A percentile compares a stretch with the other conserved stretches of the same genome.
phyloP scores from a whole-genome alignment of 164 flowering plant species.

The Cinnamomum chago region DNA sequence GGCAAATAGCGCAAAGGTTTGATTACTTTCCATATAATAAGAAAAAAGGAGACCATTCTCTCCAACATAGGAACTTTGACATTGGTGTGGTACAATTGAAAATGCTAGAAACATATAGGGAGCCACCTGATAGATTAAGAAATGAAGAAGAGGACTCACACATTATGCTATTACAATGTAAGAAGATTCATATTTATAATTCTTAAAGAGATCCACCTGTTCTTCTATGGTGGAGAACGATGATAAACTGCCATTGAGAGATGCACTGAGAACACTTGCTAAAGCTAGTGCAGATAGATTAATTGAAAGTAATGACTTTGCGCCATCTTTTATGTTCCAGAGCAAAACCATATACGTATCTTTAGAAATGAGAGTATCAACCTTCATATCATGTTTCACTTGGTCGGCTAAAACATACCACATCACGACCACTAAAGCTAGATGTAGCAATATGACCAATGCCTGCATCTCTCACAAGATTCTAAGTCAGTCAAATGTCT shows the following conservation, averaged over 20 bases:
- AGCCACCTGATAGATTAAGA: constrained; percentile 40
- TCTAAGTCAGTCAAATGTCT: not conserved
- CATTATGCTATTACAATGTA: not conserved
- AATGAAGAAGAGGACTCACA: not conserved
- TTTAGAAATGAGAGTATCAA: not conserved
- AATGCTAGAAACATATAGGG: constrained; percentile 38
- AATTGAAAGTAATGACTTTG: constrained; percentile 14
- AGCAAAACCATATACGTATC: constrained; percentile 6
- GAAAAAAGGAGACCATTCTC: constrained; percentile 45
- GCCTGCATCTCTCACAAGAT: constrained; percentile 27
- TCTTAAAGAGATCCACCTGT: constrained; percentile 18
- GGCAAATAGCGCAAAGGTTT: constrained; percentile 32
- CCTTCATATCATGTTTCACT: constrained; percentile 13
- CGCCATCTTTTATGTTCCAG: constrained; percentile 22
- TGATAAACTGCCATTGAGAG: constrained; percentile 11
- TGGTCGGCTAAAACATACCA: constrained; percentile 15
- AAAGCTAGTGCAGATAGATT: constrained; percentile 24
- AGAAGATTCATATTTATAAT: not conserved
- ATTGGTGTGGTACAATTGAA: constrained; percentile 24
- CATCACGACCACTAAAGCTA: constrained; percentile 18
- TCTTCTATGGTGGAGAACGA: constrained; percentile 21
- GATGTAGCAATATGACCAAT: constrained; percentile 22
- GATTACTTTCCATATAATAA: constrained; percentile 29
- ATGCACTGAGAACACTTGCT: constrained; percentile 27
- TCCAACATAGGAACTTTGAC: constrained; percentile 51